Evolutionary conservation across 164 flowering plant species (phyloP), one percentile per base, ranked within the genome.

Genomic region (Tetracentron sinense): DNA sequence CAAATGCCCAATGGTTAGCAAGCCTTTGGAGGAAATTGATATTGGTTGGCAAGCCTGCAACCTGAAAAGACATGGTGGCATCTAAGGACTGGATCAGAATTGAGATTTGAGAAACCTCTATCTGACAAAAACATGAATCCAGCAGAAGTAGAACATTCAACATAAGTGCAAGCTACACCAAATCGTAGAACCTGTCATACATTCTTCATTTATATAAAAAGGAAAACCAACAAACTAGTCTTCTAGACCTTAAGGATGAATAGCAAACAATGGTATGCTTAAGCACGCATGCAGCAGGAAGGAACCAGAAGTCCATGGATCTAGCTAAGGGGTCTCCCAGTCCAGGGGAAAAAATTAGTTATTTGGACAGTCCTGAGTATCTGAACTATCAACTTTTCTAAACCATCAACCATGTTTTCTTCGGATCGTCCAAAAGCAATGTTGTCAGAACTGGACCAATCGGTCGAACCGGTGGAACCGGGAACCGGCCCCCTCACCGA

Each of bases 11-110:
- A 74, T 94, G 99, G 54, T 70, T 78, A 35, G 94, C 86, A 76
- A 94, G 90, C 71, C 71, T 83, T 30, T 62, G 83, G 49, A 94
- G 84, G 67, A 94, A 94, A 70, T 67, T 78, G 33, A 91, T 88
- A 69, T 94, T 94, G 56, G 96, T 94, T 48, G 97, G 99, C 75
- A 91, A 63, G 42, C 99, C 99, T 50, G 96, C 99, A 74, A 94
- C 97, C 99, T 94, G 84, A 63, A 67, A 62, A 67, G 20, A 42
- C 35, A 49, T 54, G 58, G 35, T 28, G 57, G 42, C 25, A 52
- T 23, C 14, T 27, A 38, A 7, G 16, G 8, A n/a, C 48, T 42
- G 23, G 14, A 46, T 47, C 47, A 15, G n/a, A 23, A 23, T 52
- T 23, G 3, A 62, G 26, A 30, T n/a, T n/a, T n/a, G n/a, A n/a